Conservation (phyloP, 305 asterid genomes). For the Solanum hybrid region DNA sequence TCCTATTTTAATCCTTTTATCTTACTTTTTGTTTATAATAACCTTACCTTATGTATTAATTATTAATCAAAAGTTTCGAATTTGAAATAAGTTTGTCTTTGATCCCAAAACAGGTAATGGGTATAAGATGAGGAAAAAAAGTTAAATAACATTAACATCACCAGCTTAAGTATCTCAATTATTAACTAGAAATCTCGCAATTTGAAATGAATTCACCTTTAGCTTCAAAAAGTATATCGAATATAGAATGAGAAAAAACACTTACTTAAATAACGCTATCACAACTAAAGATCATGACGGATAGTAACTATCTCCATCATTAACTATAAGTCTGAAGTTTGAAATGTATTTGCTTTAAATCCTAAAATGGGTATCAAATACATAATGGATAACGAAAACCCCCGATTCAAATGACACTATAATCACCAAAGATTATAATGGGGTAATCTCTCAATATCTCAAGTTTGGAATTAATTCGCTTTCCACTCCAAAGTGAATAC, state of each 20-base stretch:
- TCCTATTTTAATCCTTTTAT: not conserved
- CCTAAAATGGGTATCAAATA: not conserved
- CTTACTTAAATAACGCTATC: not conserved
- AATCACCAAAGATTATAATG: not conserved
- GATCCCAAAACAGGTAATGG: not conserved
- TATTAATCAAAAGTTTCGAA: not conserved
- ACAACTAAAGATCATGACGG: not conserved
- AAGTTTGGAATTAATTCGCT: not conserved
- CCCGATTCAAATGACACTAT: not conserved
- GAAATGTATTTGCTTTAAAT: not conserved
- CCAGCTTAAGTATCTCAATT: not conserved
- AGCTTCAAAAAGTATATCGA: accelerated
- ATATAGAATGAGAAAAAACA: not conserved
- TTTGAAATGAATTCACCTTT: not conserved
- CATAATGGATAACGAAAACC: accelerated
- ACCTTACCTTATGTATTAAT: no score
- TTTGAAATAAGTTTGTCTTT: not conserved
- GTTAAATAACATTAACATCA: not conserved
- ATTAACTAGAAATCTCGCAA: not conserved
- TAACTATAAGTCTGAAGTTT: not conserved
- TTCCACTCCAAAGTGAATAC: accelerated
- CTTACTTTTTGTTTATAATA: not conserved
- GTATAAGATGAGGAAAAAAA: not conserved
- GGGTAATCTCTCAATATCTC: not conserved
- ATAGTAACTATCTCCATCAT: not conserved